Evolutionary conservation across 1,284 basidiomycete species (phyloP), one percentile per base, ranked within the genome.

Genomic region (Fomes fomentarius): DNA sequence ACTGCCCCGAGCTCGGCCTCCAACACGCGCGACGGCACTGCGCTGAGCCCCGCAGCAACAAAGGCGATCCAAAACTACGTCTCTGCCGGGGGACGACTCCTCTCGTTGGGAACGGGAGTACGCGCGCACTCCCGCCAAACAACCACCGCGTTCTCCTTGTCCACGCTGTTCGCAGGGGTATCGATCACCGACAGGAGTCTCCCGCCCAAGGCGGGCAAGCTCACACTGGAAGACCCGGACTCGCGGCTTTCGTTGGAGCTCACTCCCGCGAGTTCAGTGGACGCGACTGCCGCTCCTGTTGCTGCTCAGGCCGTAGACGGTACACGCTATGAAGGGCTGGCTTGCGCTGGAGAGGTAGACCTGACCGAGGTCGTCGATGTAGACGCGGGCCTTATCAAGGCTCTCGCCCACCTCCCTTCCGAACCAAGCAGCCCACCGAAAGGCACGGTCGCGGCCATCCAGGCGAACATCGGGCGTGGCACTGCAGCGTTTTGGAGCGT

Each of bases 21-120:
- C 31, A 12, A 22, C 21, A 71, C 81, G 15, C 1, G 4, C n/a
- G 6, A 24, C 6, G 24, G 44, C 11, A 3, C 35, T 21, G 6
- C 34, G 2, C 34, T 47, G n/a, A 35, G 9, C 3, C 24, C 35
- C 81, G 65, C 74, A 83, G 66, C 73, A 76, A 41, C 76, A 82
- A 12, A 67, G 80, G 70, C 77, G 4, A 83, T 96, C 47, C 77
- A 77, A 47, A 74, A 75, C 11, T 96, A 83, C 62, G 82, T 92
- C 9, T 75, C 84, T 44, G 64, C 73, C 6, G 91, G 94, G 1
- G 95, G 95, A 57, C 47, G 67, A 66, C 44, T 70, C 65, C 62
- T 71, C 25, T 56, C 64, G 1, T 50, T 71, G 8, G 64, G 67
- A 3, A 58, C 67, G 54, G 73, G 21, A 69, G 74, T 3, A 61